Evolutionary conservation across 2,329 filamentous ascomycete genomes (phyloP).

Genomic region (Trichoderma pleuroti): DNA sequence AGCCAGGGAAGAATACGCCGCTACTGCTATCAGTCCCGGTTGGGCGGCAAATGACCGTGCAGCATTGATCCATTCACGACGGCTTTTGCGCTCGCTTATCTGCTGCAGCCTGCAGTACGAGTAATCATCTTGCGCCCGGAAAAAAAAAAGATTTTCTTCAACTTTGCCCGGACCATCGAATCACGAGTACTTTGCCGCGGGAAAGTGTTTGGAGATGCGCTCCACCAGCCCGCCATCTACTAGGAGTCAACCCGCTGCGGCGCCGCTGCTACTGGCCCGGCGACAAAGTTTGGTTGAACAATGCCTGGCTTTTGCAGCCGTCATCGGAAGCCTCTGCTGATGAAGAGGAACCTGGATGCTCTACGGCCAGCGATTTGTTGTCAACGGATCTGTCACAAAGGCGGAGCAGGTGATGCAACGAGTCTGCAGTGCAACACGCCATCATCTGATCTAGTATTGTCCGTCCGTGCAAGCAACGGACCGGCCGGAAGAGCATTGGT

Average conservation of each 20-base stretch:
- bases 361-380: background rate
- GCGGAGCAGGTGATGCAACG: background rate
- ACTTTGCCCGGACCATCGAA: background rate
- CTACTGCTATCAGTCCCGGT: background rate
- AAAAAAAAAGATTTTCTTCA: background rate
- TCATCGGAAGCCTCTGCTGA: background rate
- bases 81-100: background rate
- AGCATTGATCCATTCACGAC: background rate
- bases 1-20: background rate
- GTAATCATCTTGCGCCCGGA: background rate
- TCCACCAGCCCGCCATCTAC: background rate
- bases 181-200: slow-evolving; percentile 12
- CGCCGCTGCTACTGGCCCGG: slow-evolving; percentile 6
- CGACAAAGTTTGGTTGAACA: background rate
- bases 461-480: background rate
- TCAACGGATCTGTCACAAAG: background rate
- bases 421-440: background rate
- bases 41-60: background rate
- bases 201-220: background rate
- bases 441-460: background rate
- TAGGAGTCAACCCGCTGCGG: background rate
- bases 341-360: background rate
- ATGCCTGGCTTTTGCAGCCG: background rate
- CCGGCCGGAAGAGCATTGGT: background rate
- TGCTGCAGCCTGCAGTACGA: background rate